Base-by-base conservation (phyloP, 441 rosid genomes). In the Hura crepitans region DNA sequence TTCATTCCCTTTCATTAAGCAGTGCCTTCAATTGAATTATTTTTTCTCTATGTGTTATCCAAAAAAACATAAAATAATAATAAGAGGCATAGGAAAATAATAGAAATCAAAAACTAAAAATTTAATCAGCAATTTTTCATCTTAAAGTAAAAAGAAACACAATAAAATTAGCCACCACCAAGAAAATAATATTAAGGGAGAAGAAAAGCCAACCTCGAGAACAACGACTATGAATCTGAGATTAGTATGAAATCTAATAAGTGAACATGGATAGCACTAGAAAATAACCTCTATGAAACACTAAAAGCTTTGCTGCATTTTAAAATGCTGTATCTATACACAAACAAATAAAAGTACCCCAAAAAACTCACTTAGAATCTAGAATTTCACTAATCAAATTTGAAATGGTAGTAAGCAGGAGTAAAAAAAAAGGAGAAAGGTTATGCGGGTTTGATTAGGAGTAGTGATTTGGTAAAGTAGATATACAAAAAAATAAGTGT, bases 281-380 rank as follows among this genome's bases (percentile, higher is more conserved):
- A 66, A 59, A 58, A 79, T 47, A 73, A 81, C 62, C 96, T 89
- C 99, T 97, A 94, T 94, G 87, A 83, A 79, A 84, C 61, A 73
- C 51, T 58, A 42, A 79, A 70, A 80, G 68, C 49, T 65, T 67
- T 49, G 45, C 45, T 68, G 79, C 92, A 89, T 88, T 84, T 83
- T 80, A 47, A 71, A 62, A 62, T 30, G 27, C 69, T 57, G 23
- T 28, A 46, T 15, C 1, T 3, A 49, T 1, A 31, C 11, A 51
- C 1, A 39, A 5, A 49, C 45, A 37, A 37, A 50, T 28, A 31
- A 17, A 0, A 3, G n/a, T 20, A 65, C 0, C n/a, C 45, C 0
- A 2, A 66, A n/a, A 13, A 12, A 6, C 2, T 4, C 14, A 42
- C 15, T 31, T 11, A 51, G 46, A 69, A 31, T 22, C 20, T 23